Evolutionary conservation across 169 alveolate genomes (phyloP).

Genomic region (Plasmodium yoelii): DNA sequence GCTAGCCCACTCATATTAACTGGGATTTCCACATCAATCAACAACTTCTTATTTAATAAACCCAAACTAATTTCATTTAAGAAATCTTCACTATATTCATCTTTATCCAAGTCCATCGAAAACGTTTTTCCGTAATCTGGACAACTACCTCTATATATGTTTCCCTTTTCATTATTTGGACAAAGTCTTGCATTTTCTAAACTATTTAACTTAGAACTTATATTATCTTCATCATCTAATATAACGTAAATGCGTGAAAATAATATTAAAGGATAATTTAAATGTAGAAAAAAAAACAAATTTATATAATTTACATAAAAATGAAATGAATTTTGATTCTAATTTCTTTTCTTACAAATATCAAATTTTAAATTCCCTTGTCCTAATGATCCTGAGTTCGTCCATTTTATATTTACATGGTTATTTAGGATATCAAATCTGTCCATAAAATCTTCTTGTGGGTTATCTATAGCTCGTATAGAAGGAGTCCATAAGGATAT

Average conservation of each 20-base stretch:
- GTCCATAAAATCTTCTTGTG: conserved; percentile 73
- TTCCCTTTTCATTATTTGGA: conserved; percentile 20
- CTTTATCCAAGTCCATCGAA: conserved; percentile 20
- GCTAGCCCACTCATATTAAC: conserved; percentile 45
- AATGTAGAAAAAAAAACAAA: not conserved
- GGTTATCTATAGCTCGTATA: conserved; percentile 15
- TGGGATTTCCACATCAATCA: conserved; percentile 35
- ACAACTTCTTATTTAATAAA: conserved; percentile 33
- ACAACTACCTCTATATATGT: conserved; percentile 33
- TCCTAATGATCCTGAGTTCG: conserved; percentile 28
- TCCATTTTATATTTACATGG: conserved; percentile 47
- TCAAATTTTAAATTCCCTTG: conserved; percentile 39
- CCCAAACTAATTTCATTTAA: conserved; percentile 62
- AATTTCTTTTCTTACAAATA: conserved; percentile 22
- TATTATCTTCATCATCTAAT: conserved; percentile 19
- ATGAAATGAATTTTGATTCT: not conserved
- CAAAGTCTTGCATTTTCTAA: conserved; percentile 12
- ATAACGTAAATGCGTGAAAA: not conserved
- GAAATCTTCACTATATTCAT: conserved; percentile 55
- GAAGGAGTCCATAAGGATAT: not conserved
- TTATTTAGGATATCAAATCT: conserved; percentile 54
- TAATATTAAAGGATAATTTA: not conserved
- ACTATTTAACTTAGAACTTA: conserved; percentile 4
- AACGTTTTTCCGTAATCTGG: conserved; percentile 72
- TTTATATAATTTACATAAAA: not conserved